Base-by-base conservation (phyloP, 2,329 filamentous ascomycete species). In the Paramyrothecium sp. region DNA sequence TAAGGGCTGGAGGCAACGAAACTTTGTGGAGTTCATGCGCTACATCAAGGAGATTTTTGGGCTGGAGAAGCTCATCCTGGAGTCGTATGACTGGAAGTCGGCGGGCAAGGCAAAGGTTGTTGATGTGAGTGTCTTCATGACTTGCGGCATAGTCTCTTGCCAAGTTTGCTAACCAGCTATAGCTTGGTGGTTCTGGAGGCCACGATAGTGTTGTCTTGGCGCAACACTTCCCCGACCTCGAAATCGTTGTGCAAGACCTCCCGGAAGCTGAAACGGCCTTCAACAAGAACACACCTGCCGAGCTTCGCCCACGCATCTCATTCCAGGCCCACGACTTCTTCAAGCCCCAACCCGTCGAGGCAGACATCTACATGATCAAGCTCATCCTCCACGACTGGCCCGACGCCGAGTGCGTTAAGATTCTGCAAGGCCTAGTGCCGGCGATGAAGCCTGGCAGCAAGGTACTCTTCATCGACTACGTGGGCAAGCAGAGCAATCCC, bases 311-410 rank as follows among this genome's bases (percentile, higher is more conserved):
- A 22, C 69, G 75, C 8, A 67, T 78, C 13, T 64, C 61, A 7
- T 77, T 76, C 60, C 59, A 68, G 38, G 65, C 67, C 12, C 75
- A 77, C 60, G 68, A 73, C 62, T 73, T 78, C 60, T 76, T 77
- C 67, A 57, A 68, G 46, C 72, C 72, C 1, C 75, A 78, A 60
- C 61, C 70, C 1, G 65, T 72, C 5, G 56, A 68, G 19, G 81
- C 77, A 11, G 79, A 81, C 56, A 70, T 82, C 52, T 85, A 81
- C 69, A 70, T 84, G 56, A 67, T 85, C 60, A 81, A 82, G 63
- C 70, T 78, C 58, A 81, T 85, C 56, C 71, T 86, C 17, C 82
- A 85, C 65, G 81, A 84, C 69, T 84, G 80, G 80, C 74, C 80
- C 0, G 80, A 84, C 55, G 68, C 71, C 22, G 72, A 79, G 52